phyloP scores from a whole-genome alignment of 2,329 filamentous ascomycete genomes.

The Colletotrichum chrysophilum region DNA sequence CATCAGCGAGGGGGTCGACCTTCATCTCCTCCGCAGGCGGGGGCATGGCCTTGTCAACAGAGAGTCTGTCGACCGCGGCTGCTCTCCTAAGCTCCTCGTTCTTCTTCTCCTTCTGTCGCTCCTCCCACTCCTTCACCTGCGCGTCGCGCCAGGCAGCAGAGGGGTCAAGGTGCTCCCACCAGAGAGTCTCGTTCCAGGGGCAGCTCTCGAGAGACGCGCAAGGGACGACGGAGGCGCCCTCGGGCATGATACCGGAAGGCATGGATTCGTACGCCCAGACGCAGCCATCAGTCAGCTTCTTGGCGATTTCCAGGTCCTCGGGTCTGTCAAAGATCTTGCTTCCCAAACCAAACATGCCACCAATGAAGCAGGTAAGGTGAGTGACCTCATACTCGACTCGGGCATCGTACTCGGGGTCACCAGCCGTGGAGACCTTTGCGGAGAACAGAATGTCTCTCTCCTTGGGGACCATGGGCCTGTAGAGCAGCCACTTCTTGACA shows the following conservation, averaged over 20 bases:
- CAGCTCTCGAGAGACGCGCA: conserved; percentile 55
- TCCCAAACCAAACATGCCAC: conserved; percentile 72
- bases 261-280: conserved; percentile 72
- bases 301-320: conserved; percentile 66
- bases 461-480: conserved; percentile 74
- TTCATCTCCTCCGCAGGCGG: background rate
- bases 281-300: conserved; percentile 70
- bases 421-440: conserved; percentile 60
- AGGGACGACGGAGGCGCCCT: conserved; percentile 52
- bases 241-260: conserved; percentile 69
- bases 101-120: conserved; percentile 40
- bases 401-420: conserved; percentile 44
- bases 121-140: conserved; percentile 49
- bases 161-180: conserved; percentile 55
- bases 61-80: background rate
- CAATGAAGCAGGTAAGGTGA: conserved; percentile 72
- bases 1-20: conserved; percentile 1
- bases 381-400: conserved; percentile 63
- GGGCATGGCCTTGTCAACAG: background rate
- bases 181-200: conserved; percentile 57
- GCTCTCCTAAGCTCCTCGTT: conserved; percentile 27
- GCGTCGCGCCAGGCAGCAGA: conserved; percentile 45
- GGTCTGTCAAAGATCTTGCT: conserved; percentile 65
- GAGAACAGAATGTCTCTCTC: conserved; percentile 75
- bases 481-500: conserved; percentile 77